Percentiles rank a stretch among this genome's conserved stretches.
Evolutionary conservation across 2,329 filamentous ascomycete species (phyloP).

Genomic region (Trichoderma harzianum): DNA sequence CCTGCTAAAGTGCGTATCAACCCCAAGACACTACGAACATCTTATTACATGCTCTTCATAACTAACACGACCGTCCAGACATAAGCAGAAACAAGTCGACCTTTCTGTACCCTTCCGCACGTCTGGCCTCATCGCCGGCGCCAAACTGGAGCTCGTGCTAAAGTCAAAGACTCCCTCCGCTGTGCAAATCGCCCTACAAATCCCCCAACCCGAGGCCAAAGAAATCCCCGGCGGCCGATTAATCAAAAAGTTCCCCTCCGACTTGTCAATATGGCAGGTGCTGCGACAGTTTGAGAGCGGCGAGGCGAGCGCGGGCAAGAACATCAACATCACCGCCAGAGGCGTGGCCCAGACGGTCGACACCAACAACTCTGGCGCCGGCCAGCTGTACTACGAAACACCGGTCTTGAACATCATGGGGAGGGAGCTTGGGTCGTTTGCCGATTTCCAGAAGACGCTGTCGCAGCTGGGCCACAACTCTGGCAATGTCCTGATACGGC

Average conservation of each 20-base stretch:
- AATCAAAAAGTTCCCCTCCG: conserved; percentile 81
- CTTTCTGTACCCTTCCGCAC: conserved; percentile 81
- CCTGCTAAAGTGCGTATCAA: conserved; percentile 66
- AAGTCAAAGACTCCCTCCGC: conserved; percentile 80
- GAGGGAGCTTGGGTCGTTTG: conserved; percentile 70
- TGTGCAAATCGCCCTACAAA: conserved; percentile 83
- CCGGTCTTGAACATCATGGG: conserved; percentile 83
- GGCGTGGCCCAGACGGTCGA: conserved; percentile 63
- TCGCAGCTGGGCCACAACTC: conserved; percentile 83
- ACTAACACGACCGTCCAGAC: conserved; percentile 42
- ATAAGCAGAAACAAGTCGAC: conserved; percentile 82
- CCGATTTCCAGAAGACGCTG: conserved; percentile 84
- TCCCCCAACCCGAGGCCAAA: conserved; percentile 68
- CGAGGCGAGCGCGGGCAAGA: conserved; percentile 56
- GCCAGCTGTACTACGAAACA: conserved; percentile 82
- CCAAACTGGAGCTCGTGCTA: conserved; percentile 88
- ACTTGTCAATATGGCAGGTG: conserved; percentile 84
- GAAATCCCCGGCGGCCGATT: conserved; percentile 64
- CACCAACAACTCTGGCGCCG: conserved; percentile 56
- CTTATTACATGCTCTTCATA: not conserved
- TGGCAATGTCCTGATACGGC: conserved; percentile 73
- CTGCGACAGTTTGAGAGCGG: conserved; percentile 85
- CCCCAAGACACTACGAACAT: not conserved
- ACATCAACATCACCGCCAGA: conserved; percentile 79
- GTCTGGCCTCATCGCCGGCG: conserved; percentile 76